Evolutionary conservation across 768 basidiomycete species (phyloP).

Genomic region (Suillus brevipes): DNA sequence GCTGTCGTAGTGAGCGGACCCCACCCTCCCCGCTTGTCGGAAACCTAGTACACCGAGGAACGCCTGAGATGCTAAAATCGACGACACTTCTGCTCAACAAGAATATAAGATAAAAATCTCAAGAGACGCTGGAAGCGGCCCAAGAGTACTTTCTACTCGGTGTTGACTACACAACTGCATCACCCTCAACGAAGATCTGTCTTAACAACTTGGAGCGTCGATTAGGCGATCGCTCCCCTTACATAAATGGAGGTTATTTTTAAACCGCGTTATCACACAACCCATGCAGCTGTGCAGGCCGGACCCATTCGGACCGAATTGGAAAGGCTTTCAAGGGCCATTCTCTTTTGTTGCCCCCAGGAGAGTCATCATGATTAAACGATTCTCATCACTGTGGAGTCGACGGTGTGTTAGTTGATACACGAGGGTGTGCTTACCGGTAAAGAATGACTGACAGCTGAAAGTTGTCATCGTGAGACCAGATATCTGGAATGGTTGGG

Average conservation of each 20-base stretch:
- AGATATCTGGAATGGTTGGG: conserved; percentile 17
- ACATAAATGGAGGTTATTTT: conserved; percentile 25
- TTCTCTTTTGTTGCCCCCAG: background rate
- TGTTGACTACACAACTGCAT: conserved; percentile 15
- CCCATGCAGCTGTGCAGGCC: conserved; percentile 17
- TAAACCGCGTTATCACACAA: conserved; percentile 26
- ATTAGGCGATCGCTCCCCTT: conserved; percentile 9
- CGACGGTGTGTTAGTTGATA: background rate
- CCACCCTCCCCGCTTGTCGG: conserved; percentile 18
- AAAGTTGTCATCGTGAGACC: conserved; percentile 18
- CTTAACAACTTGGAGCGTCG: background rate
- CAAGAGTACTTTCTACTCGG: conserved; percentile 36
- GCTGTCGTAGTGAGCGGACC: conserved; percentile 23
- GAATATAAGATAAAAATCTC: conserved; percentile 3
- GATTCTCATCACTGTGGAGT: background rate
- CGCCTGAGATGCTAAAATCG: conserved; percentile 25
- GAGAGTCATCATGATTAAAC: background rate
- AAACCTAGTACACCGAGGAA: conserved; percentile 24
- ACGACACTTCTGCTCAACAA: conserved; percentile 18
- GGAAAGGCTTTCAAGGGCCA: background rate
- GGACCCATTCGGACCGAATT: background rate
- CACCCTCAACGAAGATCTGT: background rate
- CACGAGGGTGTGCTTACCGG: background rate
- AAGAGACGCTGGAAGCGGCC: background rate
- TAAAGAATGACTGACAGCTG: background rate